A percentile compares a stretch with the other conserved stretches of the same genome.
Evolutionary conservation across 306 rosid species (phyloP).

Genomic region (Lathyrus oleraceus): DNA sequence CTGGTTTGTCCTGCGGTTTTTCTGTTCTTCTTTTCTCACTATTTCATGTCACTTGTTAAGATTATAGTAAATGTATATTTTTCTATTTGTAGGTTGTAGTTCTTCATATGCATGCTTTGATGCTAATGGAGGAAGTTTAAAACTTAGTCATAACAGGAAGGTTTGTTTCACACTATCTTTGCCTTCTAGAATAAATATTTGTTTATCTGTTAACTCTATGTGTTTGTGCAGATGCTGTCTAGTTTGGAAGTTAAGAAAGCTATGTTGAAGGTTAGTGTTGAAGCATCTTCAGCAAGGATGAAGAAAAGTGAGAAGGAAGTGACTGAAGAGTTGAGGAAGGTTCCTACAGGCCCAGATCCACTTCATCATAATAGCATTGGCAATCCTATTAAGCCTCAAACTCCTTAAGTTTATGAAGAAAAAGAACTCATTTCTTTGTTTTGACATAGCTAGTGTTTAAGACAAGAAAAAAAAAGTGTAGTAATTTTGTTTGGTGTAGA

Average conservation of each 20-base stretch:
- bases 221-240: constrained; percentile 43
- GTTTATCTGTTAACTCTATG: too few species aligned
- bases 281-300: constrained; percentile 37
- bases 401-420: constrained; percentile 37
- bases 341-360: constrained; percentile 77
- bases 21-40: neutral
- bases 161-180: constrained; percentile 30
- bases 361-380: constrained; percentile 60
- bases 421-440: neutral
- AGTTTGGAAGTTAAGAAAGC: constrained; percentile 15
- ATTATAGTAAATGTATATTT: neutral
- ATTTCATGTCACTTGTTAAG: neutral
- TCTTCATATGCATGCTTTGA: constrained; percentile 39
- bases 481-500: constrained; percentile 13
- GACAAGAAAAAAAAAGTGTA: neutral
- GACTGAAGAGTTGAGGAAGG: constrained; percentile 55
- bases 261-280: constrained; percentile 13
- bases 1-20: constrained; percentile 41
- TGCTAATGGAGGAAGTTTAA: constrained; percentile 31
- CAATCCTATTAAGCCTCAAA: constrained; percentile 54
- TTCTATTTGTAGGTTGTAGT: constrained; percentile 44
- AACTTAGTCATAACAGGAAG: constrained; percentile 51
- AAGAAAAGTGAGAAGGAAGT: constrained; percentile 21
- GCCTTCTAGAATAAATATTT: neutral
- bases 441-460: constrained; percentile 1